Evolutionary conservation across 345 rosid genomes (phyloP).

Genomic region (Acer yangbiense): DNA sequence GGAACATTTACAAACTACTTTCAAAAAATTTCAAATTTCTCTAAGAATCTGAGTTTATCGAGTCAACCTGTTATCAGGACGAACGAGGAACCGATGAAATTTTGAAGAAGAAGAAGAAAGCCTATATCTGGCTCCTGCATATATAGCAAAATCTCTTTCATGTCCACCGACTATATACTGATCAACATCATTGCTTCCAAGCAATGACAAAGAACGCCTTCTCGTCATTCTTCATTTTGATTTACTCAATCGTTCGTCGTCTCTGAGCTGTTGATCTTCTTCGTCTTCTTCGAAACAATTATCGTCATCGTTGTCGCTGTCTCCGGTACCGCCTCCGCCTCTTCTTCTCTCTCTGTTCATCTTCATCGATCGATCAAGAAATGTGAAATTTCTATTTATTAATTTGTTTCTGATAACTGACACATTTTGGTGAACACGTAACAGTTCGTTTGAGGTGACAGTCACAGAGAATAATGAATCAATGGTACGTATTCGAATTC

Average conservation of each 20-base stretch:
- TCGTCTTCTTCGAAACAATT: not conserved
- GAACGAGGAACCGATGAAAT: slow-evolving; percentile 17
- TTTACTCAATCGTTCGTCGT: not conserved
- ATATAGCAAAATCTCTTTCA: not conserved
- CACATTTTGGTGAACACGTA: not conserved
- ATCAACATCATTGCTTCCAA: slow-evolving; percentile 3
- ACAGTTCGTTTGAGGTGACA: not conserved
- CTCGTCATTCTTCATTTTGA: not conserved
- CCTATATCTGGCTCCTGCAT: not conserved
- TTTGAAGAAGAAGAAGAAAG: not conserved
- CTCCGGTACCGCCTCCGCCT: not conserved
- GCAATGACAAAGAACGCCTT: not conserved
- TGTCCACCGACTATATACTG: not conserved
- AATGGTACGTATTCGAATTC: not conserved
- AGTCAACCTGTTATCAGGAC: slow-evolving; percentile 30
- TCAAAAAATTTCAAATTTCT: no score
- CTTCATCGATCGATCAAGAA: not conserved
- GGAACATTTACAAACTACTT: no score
- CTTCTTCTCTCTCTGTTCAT: not conserved
- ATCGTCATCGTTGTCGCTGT: not conserved
- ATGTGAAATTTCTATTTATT: not conserved
- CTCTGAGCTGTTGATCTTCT: not conserved
- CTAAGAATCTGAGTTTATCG: no score
- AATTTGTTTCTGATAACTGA: not conserved
- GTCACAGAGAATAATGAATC: not conserved